Evolutionary conservation across 352 stramenopile species (phyloP), one percentile per base, ranked within the genome.

Genomic region (Blastocystis sp.): DNA sequence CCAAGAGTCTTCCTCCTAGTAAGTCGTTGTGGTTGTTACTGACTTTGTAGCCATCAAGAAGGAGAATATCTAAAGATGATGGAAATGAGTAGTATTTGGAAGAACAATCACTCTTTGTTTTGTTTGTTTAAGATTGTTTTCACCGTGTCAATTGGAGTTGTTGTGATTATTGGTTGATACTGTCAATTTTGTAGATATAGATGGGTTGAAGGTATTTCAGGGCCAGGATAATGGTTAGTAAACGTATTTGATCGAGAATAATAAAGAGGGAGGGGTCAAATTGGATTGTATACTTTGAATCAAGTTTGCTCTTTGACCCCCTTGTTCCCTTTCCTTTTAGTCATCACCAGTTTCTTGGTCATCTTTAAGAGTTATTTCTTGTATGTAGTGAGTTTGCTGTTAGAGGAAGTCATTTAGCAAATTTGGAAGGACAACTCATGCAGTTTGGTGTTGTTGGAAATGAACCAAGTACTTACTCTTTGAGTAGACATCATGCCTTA

Each of bases 1-100:
- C 52, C 29, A 78, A 74, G 42, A 66, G 51, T 77, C 77, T 87
- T 87, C 77, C 77, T 63, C 39, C 51, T 29, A 57, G 77, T 87
- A 74, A 24, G 51, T 65, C 6, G 12, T 80, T 61, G 43, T 37
- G 7, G 3, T 42, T 24, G 24, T n/a, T 59, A 27, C 61, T 24
- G 61, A 51, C 19, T 21, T 35, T 71, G 37, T 63, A 80, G 69
- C 27, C 46, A 39, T 80, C 37, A 80, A n/a, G 35, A 49, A 58
- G 37, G 43, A 43, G 42, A 39, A 80, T 12, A 59, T 80, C 43
- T 49, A 80, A 58, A 39, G 46, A 24, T 80, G 43, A 77, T 77
- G 43, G 37, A 56, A 77, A 19, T 24, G 11, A 43, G 27, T 29
- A 37, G 21, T 35, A 49, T 49, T 37, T 77, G 35, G 65, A 77